Conservation (phyloP, 257 asterid genomes). For the Mentha longifolia region DNA sequence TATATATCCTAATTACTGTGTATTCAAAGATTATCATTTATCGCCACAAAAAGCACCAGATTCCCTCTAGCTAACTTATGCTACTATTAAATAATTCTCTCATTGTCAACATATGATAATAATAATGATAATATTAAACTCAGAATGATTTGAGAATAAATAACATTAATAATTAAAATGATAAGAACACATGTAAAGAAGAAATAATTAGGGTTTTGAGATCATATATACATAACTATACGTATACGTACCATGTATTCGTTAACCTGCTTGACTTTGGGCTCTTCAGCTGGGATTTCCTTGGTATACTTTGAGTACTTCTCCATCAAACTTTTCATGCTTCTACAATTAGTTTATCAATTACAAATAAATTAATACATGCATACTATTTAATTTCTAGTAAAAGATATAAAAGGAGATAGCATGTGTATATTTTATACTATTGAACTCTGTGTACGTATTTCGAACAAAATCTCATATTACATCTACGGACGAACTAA, state of each 20-base stretch:
- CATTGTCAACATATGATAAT: neutral
- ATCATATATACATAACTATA: no score
- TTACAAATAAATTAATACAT: neutral
- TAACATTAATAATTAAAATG: no score
- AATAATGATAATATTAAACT: neutral
- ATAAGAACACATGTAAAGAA: no score
- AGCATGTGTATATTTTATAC: no score
- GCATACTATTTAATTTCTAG: neutral
- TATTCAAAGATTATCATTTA: neutral
- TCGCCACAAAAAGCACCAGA: slow-evolving; percentile 55
- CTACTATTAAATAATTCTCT: neutral
- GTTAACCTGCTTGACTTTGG: slow-evolving; percentile 41
- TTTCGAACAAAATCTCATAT: no score
- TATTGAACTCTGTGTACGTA: neutral
- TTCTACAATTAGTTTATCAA: slow-evolving; percentile 34
- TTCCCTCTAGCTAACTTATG: slow-evolving; percentile 36
- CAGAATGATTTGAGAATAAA: no score
- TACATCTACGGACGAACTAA: neutral
- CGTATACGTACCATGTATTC: slow-evolving; percentile 42
- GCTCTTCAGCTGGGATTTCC: slow-evolving; percentile 43
- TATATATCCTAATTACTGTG: neutral
- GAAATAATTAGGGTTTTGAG: slow-evolving; percentile 7
- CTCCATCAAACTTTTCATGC: slow-evolving; percentile 81
- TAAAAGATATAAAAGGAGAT: no score
- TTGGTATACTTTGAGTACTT: slow-evolving; percentile 60